Evolutionary conservation across 352 stramenopile species (phyloP), one percentile per base, ranked within the genome.

Genomic region (Pythium scleroteichum): DNA sequence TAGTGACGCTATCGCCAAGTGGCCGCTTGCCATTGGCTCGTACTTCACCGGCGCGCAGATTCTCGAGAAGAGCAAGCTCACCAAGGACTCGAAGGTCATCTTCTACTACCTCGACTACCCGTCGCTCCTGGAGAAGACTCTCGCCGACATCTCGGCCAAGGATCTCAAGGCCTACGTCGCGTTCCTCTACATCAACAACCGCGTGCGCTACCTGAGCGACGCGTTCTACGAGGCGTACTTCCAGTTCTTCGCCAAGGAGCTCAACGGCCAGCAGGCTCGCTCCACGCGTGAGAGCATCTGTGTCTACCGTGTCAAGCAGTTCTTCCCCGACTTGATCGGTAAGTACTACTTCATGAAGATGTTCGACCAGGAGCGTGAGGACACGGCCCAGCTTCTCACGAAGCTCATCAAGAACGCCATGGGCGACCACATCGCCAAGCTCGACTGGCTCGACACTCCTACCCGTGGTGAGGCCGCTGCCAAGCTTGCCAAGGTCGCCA

Each of bases 381-480:
- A 86, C 7, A 71, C 64, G 24, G 87, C 91, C 22, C 55, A 90
- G 53, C 57, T 82, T 27, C 90, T 98, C 75, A 80, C 96, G 3
- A 79, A 95, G 39, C 76, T 83, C 45, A 79, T 98, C 20, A 72
- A 96, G 39, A 65, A 89, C 27, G 78, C 90, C 40, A 85, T 98
- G 69, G 70, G 78, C 32, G 78, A 87, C 45, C 79, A 92, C 53
- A 82, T 98, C 27, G 77, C 85, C 49, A 91, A 88, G 69, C 79
- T 98, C 3, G 72, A 90, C 12, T 98, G 94, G 93, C 85, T 98
- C 51, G 93, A 94, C 23, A 78, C 95, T 7, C 54, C 56, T 24
- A 98, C 94, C 2, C 82, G 89, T 51, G 53, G 67, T 1, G 76
- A 82, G 51, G 93, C 90, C 4, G 65, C 96, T 38, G 77, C 81